These are phyloP conservation scores for Porphyra umbilicalis DNA, from an alignment of 31 red algal species.

Conservation along the genomic window DNA sequence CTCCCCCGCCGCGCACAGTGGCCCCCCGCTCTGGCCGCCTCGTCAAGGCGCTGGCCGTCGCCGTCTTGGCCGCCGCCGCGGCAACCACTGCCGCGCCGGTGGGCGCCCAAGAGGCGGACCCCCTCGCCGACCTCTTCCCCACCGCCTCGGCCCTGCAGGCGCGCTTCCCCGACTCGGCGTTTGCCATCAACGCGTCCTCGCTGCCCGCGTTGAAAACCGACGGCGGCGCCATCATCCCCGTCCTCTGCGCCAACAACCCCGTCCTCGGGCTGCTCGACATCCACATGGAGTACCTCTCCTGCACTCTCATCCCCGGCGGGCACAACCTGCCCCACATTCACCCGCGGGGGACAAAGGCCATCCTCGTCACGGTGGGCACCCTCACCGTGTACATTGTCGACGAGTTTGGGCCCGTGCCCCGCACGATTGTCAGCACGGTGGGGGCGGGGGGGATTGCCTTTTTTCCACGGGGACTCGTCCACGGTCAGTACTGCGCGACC, in stretches of 20 bases:
- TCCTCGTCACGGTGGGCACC: neutral
- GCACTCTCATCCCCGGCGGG: neutral
- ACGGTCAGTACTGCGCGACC: neutral
- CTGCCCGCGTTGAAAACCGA: neutral
- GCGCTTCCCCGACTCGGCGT: neutral
- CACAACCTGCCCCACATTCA: conserved; percentile 1
- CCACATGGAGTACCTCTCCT: neutral
- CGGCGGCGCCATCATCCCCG: neutral
- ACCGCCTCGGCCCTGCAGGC: neutral
- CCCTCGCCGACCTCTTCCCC: too few relatives aligned
- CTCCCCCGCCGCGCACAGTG: too few relatives aligned
- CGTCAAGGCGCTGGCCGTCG: too few relatives aligned
- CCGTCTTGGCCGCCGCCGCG: too few relatives aligned
- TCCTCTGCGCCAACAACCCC: neutral
- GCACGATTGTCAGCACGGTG: neutral
- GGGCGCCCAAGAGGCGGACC: too few relatives aligned
- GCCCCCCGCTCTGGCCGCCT: too few relatives aligned
- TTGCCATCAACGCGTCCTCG: neutral
- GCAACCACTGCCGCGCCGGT: too few relatives aligned
- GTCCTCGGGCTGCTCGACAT: neutral
- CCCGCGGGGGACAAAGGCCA: neutral
- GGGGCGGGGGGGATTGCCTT: neutral
- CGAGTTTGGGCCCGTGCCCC: neutral
- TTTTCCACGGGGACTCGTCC: neutral
- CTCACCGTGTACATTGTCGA: neutral